Conservation (phyloP, 2,329 filamentous ascomycete genomes). For the Colletotrichum sp. region DNA sequence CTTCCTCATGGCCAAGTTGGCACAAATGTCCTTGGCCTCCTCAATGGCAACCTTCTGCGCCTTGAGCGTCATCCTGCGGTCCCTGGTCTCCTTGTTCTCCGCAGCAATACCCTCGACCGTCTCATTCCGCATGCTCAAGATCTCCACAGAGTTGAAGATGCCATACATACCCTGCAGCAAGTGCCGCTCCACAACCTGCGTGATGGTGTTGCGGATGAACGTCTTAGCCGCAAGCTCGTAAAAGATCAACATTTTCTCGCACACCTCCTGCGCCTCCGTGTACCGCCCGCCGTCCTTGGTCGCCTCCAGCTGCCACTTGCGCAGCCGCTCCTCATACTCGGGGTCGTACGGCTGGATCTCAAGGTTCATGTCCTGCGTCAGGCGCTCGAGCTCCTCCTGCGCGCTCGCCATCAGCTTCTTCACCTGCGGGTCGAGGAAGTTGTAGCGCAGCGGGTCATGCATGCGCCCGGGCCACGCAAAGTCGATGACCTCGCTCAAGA, state of each 20-base stretch:
- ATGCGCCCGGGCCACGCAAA: conserved; percentile 56
- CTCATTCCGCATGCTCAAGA: conserved; percentile 49
- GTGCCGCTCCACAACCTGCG: conserved; percentile 57
- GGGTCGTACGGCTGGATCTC: conserved; percentile 60
- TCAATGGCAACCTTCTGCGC: conserved; percentile 55
- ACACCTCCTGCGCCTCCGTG: conserved; percentile 56
- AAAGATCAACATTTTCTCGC: conserved; percentile 63
- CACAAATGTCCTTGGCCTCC: conserved; percentile 54
- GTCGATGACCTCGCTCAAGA: conserved; percentile 55
- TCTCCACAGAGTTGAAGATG: conserved; percentile 58
- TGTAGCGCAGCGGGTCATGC: conserved; percentile 53
- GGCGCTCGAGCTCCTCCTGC: conserved; percentile 48
- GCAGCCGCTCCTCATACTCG: conserved; percentile 56
- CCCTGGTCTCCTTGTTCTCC: conserved; percentile 58
- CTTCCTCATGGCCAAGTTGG: conserved; percentile 56
- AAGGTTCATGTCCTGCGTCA: conserved; percentile 56
- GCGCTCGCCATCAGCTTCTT: conserved; percentile 51
- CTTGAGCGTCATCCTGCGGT: conserved; percentile 52
- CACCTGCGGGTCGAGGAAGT: conserved; percentile 56
- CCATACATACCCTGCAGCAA: conserved; percentile 56
- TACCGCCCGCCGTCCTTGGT: conserved; percentile 50
- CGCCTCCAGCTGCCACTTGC: conserved; percentile 48
- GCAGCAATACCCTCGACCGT: conserved; percentile 56
- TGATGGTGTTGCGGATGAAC: conserved; percentile 58
- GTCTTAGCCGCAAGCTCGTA: conserved; percentile 58